Base-by-base conservation (phyloP, 1,284 basidiomycete species). In the Apiotrichum gracile region DNA sequence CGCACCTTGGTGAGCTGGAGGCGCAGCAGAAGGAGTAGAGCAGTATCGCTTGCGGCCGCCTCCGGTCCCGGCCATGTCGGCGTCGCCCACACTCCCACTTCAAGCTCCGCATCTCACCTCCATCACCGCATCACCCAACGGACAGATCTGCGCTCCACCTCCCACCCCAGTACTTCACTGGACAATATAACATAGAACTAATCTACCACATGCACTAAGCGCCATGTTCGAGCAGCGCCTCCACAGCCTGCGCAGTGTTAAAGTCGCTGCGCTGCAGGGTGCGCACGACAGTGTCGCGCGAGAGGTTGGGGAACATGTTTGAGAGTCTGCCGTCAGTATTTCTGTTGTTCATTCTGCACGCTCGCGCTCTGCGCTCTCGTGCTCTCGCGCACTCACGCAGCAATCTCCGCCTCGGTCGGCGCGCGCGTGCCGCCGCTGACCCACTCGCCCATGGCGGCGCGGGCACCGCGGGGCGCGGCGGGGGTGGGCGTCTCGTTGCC, bases 261-360 rank as follows among this genome's bases (percentile, higher is more conserved):
- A 84, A 78, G 67, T 88, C 87, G 62, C 61, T 70, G 52, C 86
- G 77, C 68, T 91, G 88, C 40, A 93, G 76, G 9, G 88, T 84
- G 31, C 80, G 81, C 12, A 90, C 80, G n/a, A 91, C 76, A n/a
- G 83, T 80, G 46, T 87, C 85, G 49, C 88, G 78, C 26, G 81
- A 80, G 31, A 88, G 68, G 67, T 87, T 83, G 17, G 90, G 89
- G 69, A 93, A 93, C 86, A 93, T 91, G 49, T 74, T 80, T 46
- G 81, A 82, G 56, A 92, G 67, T 44, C 86, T 84, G 21, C 10
- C 24, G 51, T 46, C 19, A 47, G 33, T 16, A n/a, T 16, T 17
- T 12, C 46, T 52, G 13, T 29, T 50, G 34, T 26, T 3, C 21
- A 14, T 45, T 34, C 13, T 25, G 3, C 37, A n/a, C n/a, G n/a